A percentile compares a stretch with the other conserved stretches of the same genome.
Conservation (phyloP, 306 rosid species). For the Begonia masoniana region DNA sequence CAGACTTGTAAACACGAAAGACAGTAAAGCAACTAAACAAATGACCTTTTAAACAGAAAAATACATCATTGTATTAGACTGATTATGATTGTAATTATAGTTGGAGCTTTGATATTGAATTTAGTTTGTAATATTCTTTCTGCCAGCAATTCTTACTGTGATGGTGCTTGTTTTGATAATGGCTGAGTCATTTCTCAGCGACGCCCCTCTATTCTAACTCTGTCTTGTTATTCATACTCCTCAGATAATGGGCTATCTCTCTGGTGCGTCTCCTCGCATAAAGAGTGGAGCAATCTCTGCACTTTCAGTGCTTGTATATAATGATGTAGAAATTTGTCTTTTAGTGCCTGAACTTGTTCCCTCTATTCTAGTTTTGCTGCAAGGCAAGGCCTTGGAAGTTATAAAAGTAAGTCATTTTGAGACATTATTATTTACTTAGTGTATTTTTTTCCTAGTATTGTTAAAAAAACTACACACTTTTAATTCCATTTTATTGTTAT, state of each 20-base stretch:
- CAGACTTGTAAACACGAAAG: no score
- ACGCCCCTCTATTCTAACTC: no score
- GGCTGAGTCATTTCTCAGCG: no score
- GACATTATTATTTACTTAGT: slow-evolving; percentile 3
- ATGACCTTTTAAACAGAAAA: no score
- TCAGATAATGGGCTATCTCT: slow-evolving; percentile 88
- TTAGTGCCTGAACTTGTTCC: slow-evolving; percentile 62
- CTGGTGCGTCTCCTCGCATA: slow-evolving; percentile 80
- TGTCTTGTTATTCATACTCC: neutral
- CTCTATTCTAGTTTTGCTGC: slow-evolving; percentile 68
- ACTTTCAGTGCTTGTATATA: slow-evolving; percentile 62
- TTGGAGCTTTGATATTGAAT: no score
- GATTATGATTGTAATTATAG: no score
- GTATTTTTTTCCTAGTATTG: slow-evolving; percentile 2
- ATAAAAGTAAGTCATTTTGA: slow-evolving; percentile 46
- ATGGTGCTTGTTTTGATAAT: no score
- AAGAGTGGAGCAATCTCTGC: slow-evolving; percentile 95
- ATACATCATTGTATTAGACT: no score
- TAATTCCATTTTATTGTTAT: slow-evolving; percentile 6
- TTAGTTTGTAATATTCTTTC: no score
- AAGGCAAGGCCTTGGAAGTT: slow-evolving; percentile 63
- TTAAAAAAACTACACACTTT: no score
- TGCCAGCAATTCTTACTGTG: no score
- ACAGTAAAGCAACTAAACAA: no score
- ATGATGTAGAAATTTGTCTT: slow-evolving; percentile 45